Evolutionary conservation across 2,329 filamentous ascomycete species (phyloP).

Genomic region (Biscogniauxia sp.): DNA sequence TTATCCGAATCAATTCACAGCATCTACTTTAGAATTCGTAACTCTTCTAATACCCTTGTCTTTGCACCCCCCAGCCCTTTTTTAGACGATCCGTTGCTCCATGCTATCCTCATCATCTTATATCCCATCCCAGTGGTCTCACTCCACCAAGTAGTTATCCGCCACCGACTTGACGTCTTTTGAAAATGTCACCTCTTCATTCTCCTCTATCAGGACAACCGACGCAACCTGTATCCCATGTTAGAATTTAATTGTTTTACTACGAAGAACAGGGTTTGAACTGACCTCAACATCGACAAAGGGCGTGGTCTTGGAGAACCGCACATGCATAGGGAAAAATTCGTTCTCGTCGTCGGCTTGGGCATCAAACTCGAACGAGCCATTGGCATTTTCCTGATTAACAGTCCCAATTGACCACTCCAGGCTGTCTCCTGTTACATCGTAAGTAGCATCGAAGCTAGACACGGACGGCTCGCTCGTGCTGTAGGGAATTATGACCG

Average conservation of each 20-base stretch:
- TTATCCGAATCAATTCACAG: conserved; percentile 12
- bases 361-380: conserved; percentile 94
- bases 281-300: conserved; percentile 93
- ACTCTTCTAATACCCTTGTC: conserved; percentile 12
- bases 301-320: conserved; percentile 81
- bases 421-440: conserved; percentile 86
- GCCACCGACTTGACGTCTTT: conserved; percentile 77
- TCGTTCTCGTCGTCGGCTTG: conserved; percentile 84
- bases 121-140: conserved; percentile 30
- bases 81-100: conserved; percentile 12
- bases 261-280: conserved; percentile 23
- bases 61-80: conserved; percentile 9
- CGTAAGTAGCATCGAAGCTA: conserved; percentile 91
- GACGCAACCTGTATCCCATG: conserved; percentile 54
- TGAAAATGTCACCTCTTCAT: conserved; percentile 77
- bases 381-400: conserved; percentile 76
- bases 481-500: conserved; percentile 82
- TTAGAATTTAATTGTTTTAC: conserved; percentile 23
- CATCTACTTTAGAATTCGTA: conserved; percentile 13
- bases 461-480: conserved; percentile 83
- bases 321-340: conserved; percentile 96
- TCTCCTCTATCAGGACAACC: conserved; percentile 70
- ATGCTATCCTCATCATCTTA: conserved; percentile 12
- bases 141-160: conserved; percentile 76
- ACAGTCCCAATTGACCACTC: conserved; percentile 93